Evolutionary conservation across 768 basidiomycete species (phyloP).

Genomic region (Mycena olivaceomarginata): DNA sequence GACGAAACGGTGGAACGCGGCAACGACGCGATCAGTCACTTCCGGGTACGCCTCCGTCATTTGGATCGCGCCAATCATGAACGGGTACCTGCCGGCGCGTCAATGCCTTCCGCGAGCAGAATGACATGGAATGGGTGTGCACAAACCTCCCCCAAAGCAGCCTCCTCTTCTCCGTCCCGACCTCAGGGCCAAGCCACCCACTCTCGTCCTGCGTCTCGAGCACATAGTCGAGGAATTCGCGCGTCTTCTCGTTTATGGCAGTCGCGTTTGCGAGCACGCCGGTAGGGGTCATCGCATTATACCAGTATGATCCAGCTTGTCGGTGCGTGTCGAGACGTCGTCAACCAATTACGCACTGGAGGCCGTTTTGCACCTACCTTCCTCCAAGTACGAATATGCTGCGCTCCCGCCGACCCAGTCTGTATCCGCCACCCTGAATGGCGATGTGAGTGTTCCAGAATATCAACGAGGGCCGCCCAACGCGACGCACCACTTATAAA

Average conservation of each 20-base stretch:
- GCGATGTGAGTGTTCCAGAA: neutral
- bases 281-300: slow-evolving; percentile 72
- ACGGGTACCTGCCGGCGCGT: slow-evolving; percentile 65
- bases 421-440: slow-evolving; percentile 59
- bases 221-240: slow-evolving; percentile 70
- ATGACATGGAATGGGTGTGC: neutral
- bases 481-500: slow-evolving; percentile 59
- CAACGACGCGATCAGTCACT: slow-evolving; percentile 64
- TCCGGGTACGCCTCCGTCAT: slow-evolving; percentile 70
- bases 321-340: neutral
- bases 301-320: neutral
- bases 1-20: slow-evolving; percentile 72
- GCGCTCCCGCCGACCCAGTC: slow-evolving; percentile 67
- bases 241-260: slow-evolving; percentile 67
- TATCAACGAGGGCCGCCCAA: neutral
- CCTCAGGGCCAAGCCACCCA: slow-evolving; percentile 76
- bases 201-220: slow-evolving; percentile 70
- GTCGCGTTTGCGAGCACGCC: slow-evolving; percentile 66
- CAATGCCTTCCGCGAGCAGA: neutral
- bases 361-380: slow-evolving; percentile 52
- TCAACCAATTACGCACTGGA: neutral
- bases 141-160: slow-evolving; percentile 72
- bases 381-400: slow-evolving; percentile 64
- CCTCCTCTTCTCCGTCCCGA: slow-evolving; percentile 69
- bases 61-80: slow-evolving; percentile 76